Evolutionary conservation across 2,329 filamentous ascomycete species (phyloP).

Genomic region (Aspergillus nomiae): DNA sequence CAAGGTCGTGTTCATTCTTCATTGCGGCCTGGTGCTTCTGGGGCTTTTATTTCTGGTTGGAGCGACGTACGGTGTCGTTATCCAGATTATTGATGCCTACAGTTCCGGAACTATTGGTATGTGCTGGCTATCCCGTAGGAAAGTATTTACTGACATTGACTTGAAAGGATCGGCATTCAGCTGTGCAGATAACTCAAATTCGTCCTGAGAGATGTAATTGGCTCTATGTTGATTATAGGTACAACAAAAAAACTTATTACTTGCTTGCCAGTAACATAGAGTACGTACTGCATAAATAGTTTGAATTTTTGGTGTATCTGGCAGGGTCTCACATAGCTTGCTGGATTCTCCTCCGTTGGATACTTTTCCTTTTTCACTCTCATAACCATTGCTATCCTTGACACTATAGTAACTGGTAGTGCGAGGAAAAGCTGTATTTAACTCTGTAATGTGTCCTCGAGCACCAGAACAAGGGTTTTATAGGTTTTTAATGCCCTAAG

Average conservation of each 20-base stretch:
- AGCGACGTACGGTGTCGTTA: slow-evolving; percentile 25
- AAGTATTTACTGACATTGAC: not conserved
- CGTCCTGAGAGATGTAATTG: not conserved
- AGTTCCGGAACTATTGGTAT: not conserved
- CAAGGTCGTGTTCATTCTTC: slow-evolving; percentile 43
- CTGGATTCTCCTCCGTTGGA: not conserved
- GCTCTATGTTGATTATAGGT: not conserved
- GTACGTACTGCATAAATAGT: not conserved
- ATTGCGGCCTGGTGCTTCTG: slow-evolving; percentile 47
- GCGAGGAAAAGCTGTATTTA: not conserved
- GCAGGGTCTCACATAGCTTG: not conserved
- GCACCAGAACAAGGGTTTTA: not conserved
- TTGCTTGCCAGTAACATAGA: not conserved
- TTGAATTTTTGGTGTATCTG: not conserved
- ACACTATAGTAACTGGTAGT: not conserved
- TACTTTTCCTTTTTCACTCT: not conserved
- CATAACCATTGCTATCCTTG: not conserved
- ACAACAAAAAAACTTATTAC: too few species aligned
- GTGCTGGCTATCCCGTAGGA: not conserved
- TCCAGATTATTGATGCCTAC: not conserved
- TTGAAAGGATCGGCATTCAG: not conserved
- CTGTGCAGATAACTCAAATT: not conserved
- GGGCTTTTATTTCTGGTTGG: slow-evolving; percentile 52
- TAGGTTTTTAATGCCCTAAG: not conserved
- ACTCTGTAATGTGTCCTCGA: not conserved